Evolutionary conservation across 805 yeast genomes (phyloP), one percentile per base, ranked within the genome.

Genomic region (Candida ortonii): DNA sequence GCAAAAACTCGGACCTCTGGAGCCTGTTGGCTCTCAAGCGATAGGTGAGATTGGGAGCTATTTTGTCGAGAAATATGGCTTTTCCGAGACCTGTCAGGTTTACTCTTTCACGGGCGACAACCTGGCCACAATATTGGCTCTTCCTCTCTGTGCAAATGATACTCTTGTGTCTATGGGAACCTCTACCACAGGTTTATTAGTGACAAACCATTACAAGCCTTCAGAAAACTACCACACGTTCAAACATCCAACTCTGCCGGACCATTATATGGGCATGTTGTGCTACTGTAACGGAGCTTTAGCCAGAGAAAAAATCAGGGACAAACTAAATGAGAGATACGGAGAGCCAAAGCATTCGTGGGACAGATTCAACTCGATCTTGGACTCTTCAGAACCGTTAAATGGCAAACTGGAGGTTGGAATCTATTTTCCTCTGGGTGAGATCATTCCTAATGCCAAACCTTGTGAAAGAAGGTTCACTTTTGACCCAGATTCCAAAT

Each of bases 211-310:
- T 37, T 88, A 80, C 54, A 69, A 68, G 13, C 88, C 96, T 2
- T 81, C 89, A 1, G 76, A 86, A 5, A 83, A 80, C 47, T 88
- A 87, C 55, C 96, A 88, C 53, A 59, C 87, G 45, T 88, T 88
- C 64, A 76, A 76, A 43, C 96, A 89, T 55, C 96, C 97, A 7
- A 82, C 94, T 0, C 73, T 84, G 42, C 73, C 75, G 1, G 70
- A 69, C 22, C 78, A 81, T 22, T 88, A 78, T 56, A 89, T 88
- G 96, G 95, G 94, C 15, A 88, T 88, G 97, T 76, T 89, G 35
- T 88, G 97, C 57, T 88, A 88, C 58, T 84, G 94, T 53, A 88
- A 88, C 56, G 96, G 97, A 0, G 74, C 96, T 0, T 63, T 88
- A 30, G 95, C 96, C 0, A 68, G 97, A 44, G 96, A 88, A 50